Evolutionary conservation across 2,329 filamentous ascomycete species (phyloP), one percentile per base, ranked within the genome.

Genomic region (Rhinocladiella mackenziei): DNA sequence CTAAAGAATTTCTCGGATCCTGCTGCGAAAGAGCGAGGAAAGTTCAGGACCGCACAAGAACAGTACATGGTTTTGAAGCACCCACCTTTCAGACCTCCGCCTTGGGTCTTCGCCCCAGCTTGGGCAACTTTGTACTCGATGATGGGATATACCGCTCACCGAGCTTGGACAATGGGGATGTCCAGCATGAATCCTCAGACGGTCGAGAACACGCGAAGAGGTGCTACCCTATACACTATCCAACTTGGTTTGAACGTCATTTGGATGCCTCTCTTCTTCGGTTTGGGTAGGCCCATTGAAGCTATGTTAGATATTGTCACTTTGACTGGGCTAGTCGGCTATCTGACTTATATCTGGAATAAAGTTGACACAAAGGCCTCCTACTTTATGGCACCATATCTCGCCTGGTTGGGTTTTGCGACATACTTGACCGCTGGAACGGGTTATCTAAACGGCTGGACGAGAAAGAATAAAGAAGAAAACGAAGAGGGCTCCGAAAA

Each of bases 181-280:
- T 72, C 74, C 5, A 79, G 80, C n/a, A 61, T 75, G 26, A 70
- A 73, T 25, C 69, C 75, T 20, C 64, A 68, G 28, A 77, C 76
- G n/a, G 73, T 78, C 35, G 65, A 70, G 25, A 67, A 78, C 41
- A 80, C 84, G 39, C 77, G 78, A 62, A 74, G 80, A 54, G 84
- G 82, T 55, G 83, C 86, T 45, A 86, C 84, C 0, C 75, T 96
- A 20, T 96, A 95, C 71, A 86, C 85, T 2, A 73, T 89, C 48
- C 89, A 96, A 67, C 80, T 96, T 5, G 85, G 76, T 8, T 73
- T 96, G 39, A 96, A 96, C 64, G 72, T 94, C 20, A 65, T 83
- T 41, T 97, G 87, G 87, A 96, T 89, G 78, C 91, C 91, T 9
- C 76, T 96, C 8, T 96, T 96, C 76, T 96, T 95, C 62, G 76